Base-by-base conservation (phyloP, 2,329 filamentous ascomycete genomes). In the Fusarium longipes region DNA sequence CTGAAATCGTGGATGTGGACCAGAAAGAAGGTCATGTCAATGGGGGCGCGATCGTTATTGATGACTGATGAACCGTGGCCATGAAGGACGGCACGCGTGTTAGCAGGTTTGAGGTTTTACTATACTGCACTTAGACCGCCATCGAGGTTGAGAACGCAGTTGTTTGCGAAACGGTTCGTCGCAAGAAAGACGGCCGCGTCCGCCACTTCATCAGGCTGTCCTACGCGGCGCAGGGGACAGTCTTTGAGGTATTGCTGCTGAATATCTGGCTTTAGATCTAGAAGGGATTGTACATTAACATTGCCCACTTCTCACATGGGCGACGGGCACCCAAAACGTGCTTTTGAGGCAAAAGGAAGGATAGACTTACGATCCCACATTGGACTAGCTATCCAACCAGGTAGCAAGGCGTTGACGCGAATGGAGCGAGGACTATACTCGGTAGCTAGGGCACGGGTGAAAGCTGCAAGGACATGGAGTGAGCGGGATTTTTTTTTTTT, bases 91-190 rank as follows among this genome's bases (percentile, higher is more conserved):
- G 36, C 53, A 52, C 59, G 25, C 47, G 55, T 50, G 64, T 63
- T 36, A 36, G 49, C 49, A 44, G 49, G 51, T 52, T 27, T 33
- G 60, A 57, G 24, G 51, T 25, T 52, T 57, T 27, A 57, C 83
- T 76, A 91, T 71, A 78, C 78, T 49, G 91, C 91, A 77, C 91
- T 93, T 69, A 96, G 77, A 2, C 93, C 93, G 17, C 93, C 93
- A 77, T 97, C 93, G 27, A 97, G 83, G 76, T 94, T 96, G 50
- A 97, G 82, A 49, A 94, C 84, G 76, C 92, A 96, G 69, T 96
- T 96, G 77, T 95, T 95, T 56, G 93, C 91, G 78, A 95, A 97
- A 65, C 86, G 81, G 77, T 96, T 97, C 44, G 84, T 84, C 29
- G 87, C 90, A 17, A 97, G 83, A 77, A 96, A 97, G 27, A 90